phyloP scores from a whole-genome alignment of 495 filamentous ascomycete species.

The Penicillium antarcticum region DNA sequence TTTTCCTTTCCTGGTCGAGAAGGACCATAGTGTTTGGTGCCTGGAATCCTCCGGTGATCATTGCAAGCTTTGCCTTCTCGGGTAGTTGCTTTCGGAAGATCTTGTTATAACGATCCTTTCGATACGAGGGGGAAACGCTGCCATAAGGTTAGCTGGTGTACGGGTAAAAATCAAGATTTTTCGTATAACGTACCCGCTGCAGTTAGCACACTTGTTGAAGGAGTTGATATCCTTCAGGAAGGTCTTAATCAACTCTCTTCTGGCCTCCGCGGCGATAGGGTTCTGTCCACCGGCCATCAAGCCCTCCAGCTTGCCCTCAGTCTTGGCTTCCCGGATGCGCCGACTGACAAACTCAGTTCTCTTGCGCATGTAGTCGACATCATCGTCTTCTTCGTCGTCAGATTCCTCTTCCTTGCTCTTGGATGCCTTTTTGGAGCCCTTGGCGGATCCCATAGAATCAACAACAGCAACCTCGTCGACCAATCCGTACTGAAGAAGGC shows the following conservation, averaged over 20 bases:
- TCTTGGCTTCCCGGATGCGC: conserved; percentile 55
- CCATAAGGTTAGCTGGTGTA: conserved; percentile 8
- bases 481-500: conserved; percentile 80
- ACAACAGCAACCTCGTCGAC: conserved; percentile 69
- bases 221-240: conserved; percentile 68
- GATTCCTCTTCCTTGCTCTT: conserved; percentile 46
- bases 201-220: conserved; percentile 68
- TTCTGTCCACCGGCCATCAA: conserved; percentile 65
- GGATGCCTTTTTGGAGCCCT: conserved; percentile 22
- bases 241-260: conserved; percentile 71
- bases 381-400: conserved; percentile 53
- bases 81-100: conserved; percentile 83
- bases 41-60: conserved; percentile 66
- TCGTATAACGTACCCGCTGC: conserved; percentile 53
- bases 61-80: conserved; percentile 67
- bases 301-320: conserved; percentile 40
- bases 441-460: conserved; percentile 48
- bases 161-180: background rate
- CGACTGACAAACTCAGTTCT: conserved; percentile 68
- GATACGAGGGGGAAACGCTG: conserved; percentile 71
- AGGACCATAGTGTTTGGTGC: conserved; percentile 59
- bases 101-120: conserved; percentile 84
- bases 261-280: conserved; percentile 72
- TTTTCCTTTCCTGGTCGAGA: conserved; percentile 38
- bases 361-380: conserved; percentile 61